Evolutionary conservation across 495 filamentous ascomycete species (phyloP), one percentile per base, ranked within the genome.

Genomic region (Penicillium manginii): DNA sequence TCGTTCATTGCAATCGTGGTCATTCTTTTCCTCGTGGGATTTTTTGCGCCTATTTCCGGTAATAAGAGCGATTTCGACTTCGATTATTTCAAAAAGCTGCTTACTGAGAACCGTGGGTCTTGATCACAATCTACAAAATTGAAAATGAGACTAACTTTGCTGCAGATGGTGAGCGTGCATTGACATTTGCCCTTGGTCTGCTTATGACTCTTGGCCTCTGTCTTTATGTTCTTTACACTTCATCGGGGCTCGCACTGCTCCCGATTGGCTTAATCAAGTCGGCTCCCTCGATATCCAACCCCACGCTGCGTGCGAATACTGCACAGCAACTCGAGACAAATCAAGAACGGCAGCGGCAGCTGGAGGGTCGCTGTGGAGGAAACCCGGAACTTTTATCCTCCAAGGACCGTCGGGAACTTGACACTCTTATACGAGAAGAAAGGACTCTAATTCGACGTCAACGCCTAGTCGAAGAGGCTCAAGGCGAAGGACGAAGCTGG

Each of bases 211-310:
- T 97, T 40, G 94, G 94, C 3, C 91, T 91, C 1, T 72, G 91
- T 31, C 81, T 96, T 15, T 98, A 96, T 73, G 78, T 90, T 42
- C 64, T 96, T 22, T 98, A 98, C 67, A 97, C 93, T 14, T 91
- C 90, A 4, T 82, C 89, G 17, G 94, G 94, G 3, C 81, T 98
- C 48, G 96, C 96, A 19, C 82, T 98, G 29, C 84, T 97, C 15
- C 94, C 94, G 1, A 83, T 97, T 21, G 85, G 88, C 8, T 83
- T 96, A 62, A 96, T 98, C 77, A 97, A 94, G 72, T 91, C 89
- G 11, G 88, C 90, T 0, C 91, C 93, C 12, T 84, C 89, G 26
- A 81, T 93, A 59, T 94, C 92, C 49, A 87, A 83, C 15, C 89
- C 91, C 3, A 83, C 87, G 32, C 76, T 92, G 18, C 86, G 84